Conservation (phyloP, 176 grass and related monocot genomes). For the Oryza meridionalis region DNA sequence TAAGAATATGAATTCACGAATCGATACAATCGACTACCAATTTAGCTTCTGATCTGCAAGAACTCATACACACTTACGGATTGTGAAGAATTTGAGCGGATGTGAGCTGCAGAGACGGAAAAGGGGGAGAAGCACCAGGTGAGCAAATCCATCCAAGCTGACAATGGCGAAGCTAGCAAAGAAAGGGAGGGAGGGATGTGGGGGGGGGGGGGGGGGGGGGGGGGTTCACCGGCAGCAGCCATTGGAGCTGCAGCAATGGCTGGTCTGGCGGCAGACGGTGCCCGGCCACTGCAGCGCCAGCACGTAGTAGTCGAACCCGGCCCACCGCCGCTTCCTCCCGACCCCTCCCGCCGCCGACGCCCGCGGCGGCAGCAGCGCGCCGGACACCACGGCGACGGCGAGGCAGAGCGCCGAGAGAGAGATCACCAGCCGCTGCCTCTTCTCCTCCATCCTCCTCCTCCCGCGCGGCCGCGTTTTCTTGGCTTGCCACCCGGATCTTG, state of each 20-base stretch:
- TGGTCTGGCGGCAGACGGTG: conserved; percentile 68
- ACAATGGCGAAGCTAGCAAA: neutral
- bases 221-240: conserved; percentile 73
- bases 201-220: no score
- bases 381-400: conserved; percentile 41
- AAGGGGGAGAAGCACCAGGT: conserved; percentile 25
- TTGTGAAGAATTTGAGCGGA: conserved; percentile 72
- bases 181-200: no score
- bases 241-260: conserved; percentile 82
- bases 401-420: conserved; percentile 47
- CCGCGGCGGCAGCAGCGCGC: conserved; percentile 5
- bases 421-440: conserved; percentile 42
- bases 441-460: conserved; percentile 26
- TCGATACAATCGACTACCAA: neutral
- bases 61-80: conserved; percentile 64
- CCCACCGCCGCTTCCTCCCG: conserved; percentile 42
- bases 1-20: neutral
- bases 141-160: conserved; percentile 22
- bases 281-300: conserved; percentile 88
- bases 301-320: conserved; percentile 81
- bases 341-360: conserved; percentile 22
- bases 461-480: neutral
- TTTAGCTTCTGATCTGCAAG: neutral
- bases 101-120: conserved; percentile 61
- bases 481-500: neutral